Base-by-base conservation (phyloP, 2,329 filamentous ascomycete species). In the Fusarium zealandicum region DNA sequence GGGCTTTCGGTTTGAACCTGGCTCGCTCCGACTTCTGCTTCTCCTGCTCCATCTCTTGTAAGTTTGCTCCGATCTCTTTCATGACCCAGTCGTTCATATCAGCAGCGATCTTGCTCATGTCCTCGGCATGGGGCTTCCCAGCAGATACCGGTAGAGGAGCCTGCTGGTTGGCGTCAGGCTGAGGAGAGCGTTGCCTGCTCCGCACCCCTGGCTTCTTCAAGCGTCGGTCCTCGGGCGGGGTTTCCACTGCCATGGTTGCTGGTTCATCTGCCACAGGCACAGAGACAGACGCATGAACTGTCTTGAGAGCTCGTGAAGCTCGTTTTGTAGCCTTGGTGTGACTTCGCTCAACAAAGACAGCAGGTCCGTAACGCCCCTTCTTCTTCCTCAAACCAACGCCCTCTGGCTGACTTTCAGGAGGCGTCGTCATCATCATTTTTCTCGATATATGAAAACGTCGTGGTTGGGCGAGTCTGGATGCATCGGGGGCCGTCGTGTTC, bases 11-110 rank as follows among this genome's bases (percentile, higher is more conserved):
- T 59, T 77, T 81, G 69, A 82, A 84, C 52, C 72, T 80, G n/a
- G 72, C 71, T 25, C 55, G 62, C 31, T 65, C 61, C 1, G 68
- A 61, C 38, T 72, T 68, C 36, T 68, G 67, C 42, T 67, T 73
- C 57, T 80, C 74, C 38, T 76, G 70, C 37, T 83, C 76, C 61
- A 79, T 76, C 16, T 70, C 75, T 32, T 79, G 74, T 5, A 85
- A 69, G 55, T 81, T 83, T 16, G 78, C 76, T 2, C 78, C 80
- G 28, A 88, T 85, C 56, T 87, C 79, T 61, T 80, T 75, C 58
- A 88, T 72, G 1, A 84, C 82, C 74, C 82, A 88, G 27, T 76
- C 73, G 64, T 85, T 79, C 82, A 85, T 85, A 28, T 82, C 80
- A 6, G 77, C 77, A 2, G 80, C 73, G 30, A 85, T 75, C 57